These are phyloP conservation scores for Aspergillus felis DNA, from an alignment of 2,329 filamentous ascomycete species.

Conservation along the genomic window DNA sequence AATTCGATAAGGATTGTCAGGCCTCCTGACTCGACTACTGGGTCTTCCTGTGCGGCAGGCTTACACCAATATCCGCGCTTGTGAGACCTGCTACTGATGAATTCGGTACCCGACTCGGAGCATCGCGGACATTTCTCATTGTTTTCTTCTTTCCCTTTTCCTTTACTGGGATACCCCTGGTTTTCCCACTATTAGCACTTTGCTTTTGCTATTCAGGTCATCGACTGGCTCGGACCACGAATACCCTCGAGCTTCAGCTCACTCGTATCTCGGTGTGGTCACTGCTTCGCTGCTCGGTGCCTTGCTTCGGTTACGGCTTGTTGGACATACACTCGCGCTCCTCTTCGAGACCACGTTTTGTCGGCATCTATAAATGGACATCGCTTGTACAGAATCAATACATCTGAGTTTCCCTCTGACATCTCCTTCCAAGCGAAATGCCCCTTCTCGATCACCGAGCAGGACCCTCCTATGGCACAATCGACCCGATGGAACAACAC, in stretches of 20 bases:
- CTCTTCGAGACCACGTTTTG: neutral
- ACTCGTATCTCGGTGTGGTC: slow-evolving; percentile 5
- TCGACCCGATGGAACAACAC: slow-evolving; percentile 22
- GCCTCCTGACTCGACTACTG: slow-evolving; percentile 6
- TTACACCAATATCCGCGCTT: neutral
- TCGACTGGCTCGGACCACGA: slow-evolving; percentile 27
- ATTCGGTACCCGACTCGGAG: slow-evolving; percentile 9
- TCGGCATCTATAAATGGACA: slow-evolving; percentile 22
- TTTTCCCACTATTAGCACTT: slow-evolving; percentile 11
- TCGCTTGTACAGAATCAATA: slow-evolving; percentile 2
- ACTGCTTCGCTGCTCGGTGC: neutral
- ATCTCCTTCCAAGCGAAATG: slow-evolving; percentile 23
- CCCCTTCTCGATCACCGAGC: slow-evolving; percentile 27
- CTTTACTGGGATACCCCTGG: slow-evolving; percentile 12
- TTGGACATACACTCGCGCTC: neutral
- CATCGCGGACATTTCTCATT: slow-evolving; percentile 10
- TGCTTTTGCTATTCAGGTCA: slow-evolving; percentile 20
- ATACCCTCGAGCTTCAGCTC: slow-evolving; percentile 4
- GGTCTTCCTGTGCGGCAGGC: slow-evolving; percentile 13
- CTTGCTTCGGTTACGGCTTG: neutral
- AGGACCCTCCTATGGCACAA: slow-evolving; percentile 34
- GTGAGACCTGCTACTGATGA: slow-evolving; percentile 10
- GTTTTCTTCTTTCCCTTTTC: slow-evolving; percentile 2
- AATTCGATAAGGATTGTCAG: neutral
- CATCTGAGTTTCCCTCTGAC: slow-evolving; percentile 8